Percentiles rank a stretch among this genome's conserved stretches.
These are phyloP conservation scores for Cadophora sp. DNA, from an alignment of 2,329 filamentous ascomycete species.

Conservation along the genomic window DNA sequence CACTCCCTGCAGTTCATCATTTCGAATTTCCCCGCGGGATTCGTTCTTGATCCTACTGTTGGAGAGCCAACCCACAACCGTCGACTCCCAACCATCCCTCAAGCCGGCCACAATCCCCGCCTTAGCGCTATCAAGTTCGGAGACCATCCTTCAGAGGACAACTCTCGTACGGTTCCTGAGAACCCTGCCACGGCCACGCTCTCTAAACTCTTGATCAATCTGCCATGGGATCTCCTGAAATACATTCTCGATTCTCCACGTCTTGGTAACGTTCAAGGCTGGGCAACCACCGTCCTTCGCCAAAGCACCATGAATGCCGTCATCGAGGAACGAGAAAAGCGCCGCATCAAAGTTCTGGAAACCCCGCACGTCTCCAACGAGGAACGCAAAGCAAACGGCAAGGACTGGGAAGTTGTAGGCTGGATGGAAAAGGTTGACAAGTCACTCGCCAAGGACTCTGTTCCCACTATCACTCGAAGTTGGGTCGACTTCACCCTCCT, in stretches of 20 bases:
- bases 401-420: conserved; percentile 44
- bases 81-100: conserved; percentile 49
- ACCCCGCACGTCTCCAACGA: conserved; percentile 37
- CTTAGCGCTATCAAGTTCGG: conserved; percentile 74
- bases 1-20: conserved; percentile 65
- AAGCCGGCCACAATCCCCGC: conserved; percentile 54
- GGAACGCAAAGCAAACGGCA: conserved; percentile 39
- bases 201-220: conserved; percentile 71
- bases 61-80: conserved; percentile 55
- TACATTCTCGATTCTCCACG: conserved; percentile 67
- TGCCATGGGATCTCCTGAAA: conserved; percentile 73
- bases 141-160: conserved; percentile 56
- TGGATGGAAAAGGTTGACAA: conserved; percentile 44
- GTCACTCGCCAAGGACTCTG: conserved; percentile 35
- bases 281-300: conserved; percentile 55
- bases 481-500: conserved; percentile 40
- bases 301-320: conserved; percentile 57
- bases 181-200: conserved; percentile 53
- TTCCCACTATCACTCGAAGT: conserved; percentile 36
- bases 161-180: conserved; percentile 41
- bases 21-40: conserved; percentile 64
- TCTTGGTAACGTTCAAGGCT: conserved; percentile 59
- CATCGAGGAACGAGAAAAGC: conserved; percentile 63
- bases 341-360: conserved; percentile 49
- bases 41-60: conserved; percentile 61